Conservation (phyloP, 306 rosid genomes). For the Cucumis melo region DNA sequence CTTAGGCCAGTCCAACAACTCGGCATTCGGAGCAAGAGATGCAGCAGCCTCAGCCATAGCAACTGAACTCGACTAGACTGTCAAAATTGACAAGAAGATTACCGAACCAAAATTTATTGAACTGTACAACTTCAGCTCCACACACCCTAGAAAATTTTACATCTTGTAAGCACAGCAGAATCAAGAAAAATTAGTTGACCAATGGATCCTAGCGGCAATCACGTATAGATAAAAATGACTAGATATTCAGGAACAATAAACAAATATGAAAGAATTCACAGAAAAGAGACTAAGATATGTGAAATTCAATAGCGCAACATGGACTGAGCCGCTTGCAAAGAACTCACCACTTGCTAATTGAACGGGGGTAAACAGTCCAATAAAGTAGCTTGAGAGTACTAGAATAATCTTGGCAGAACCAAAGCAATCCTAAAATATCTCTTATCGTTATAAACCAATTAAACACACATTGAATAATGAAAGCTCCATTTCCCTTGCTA, state of each 20-base stretch:
- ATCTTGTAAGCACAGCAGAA: not conserved
- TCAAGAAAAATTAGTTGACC: not conserved
- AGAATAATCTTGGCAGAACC: not conserved
- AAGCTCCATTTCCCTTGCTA: not conserved
- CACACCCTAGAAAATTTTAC: not conserved
- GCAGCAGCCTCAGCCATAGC: slow-evolving; percentile 69
- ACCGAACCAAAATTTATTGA: not conserved
- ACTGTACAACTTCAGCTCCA: not conserved
- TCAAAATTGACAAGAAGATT: not conserved
- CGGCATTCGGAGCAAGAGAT: slow-evolving; percentile 34
- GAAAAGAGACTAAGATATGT: not conserved
- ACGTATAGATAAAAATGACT: not conserved
- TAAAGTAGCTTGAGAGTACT: not conserved
- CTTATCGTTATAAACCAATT: not conserved
- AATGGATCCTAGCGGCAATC: not conserved
- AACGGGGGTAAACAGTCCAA: not conserved
- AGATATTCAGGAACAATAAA: not conserved
- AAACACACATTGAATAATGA: not conserved
- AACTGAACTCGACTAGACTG: not conserved
- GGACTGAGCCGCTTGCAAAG: not conserved
- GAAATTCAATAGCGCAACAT: not conserved
- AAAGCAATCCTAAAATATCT: not conserved
- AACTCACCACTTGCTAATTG: not conserved
- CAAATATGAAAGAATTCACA: not conserved
- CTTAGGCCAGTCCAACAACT: slow-evolving; percentile 75